These are phyloP conservation scores for Grigorovia yakushimaensis DNA, from an alignment of 805 yeast genomes.

Conservation along the genomic window DNA sequence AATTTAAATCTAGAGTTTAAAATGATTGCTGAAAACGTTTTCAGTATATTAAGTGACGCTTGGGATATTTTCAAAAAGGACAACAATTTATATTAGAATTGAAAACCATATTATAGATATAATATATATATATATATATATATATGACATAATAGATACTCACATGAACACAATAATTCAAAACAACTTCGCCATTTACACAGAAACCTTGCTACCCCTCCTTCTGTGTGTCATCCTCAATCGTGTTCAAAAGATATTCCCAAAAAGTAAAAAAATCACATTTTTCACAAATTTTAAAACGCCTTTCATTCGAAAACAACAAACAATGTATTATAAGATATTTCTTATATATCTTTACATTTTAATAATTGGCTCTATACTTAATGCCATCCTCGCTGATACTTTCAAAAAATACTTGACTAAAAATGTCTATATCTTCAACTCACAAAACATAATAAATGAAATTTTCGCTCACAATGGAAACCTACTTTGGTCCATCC, in stretches of 20 bases:
- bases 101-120: too few relatives aligned
- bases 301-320: too few relatives aligned
- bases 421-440: conserved; percentile 14
- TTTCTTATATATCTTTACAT: conserved; percentile 2
- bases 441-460: conserved; percentile 24
- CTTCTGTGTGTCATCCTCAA: too few relatives aligned
- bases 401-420: conserved; percentile 14
- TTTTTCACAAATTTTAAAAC: too few relatives aligned
- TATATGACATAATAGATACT: neutral
- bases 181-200: too few relatives aligned
- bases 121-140: neutral
- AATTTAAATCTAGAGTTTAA: conserved; percentile 54
- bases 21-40: conserved; percentile 80
- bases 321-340: neutral
- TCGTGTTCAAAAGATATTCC: too few relatives aligned
- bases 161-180: too few relatives aligned
- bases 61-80: conserved; percentile 76
- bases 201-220: too few relatives aligned
- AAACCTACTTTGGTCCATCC: conserved; percentile 20
- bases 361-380: conserved; percentile 11
- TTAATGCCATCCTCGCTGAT: conserved; percentile 12
- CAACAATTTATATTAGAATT: conserved; percentile 35
- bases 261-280: too few relatives aligned
- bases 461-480: conserved; percentile 31
- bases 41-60: conserved; percentile 71